Conservation (phyloP, 2,329 filamentous ascomycete genomes). For the Cordyceps farinosa region DNA sequence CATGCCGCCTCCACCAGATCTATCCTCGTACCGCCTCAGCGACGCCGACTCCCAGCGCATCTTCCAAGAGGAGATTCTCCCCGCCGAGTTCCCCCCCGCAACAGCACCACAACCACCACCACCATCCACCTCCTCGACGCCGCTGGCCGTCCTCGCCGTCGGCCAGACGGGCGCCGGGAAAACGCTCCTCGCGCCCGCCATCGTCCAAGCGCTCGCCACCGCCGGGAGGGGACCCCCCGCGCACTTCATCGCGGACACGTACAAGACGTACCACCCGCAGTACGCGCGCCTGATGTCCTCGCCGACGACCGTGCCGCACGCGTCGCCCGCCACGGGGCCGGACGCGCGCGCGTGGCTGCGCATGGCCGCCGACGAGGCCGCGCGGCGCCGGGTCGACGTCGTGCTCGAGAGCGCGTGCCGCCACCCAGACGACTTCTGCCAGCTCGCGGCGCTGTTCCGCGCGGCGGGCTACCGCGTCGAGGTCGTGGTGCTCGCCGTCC, state of each 20-base stretch:
- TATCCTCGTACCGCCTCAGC: conserved; percentile 32
- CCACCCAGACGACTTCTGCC: conserved; percentile 39
- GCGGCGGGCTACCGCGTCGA: conserved; percentile 35
- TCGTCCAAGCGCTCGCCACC: conserved; percentile 32
- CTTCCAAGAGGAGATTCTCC: conserved; percentile 32
- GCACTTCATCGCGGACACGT: conserved; percentile 48
- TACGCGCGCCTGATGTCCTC: conserved; percentile 33
- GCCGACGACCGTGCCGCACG: conserved; percentile 28
- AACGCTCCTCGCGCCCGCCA: conserved; percentile 39
- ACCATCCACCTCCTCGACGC: conserved; percentile 20
- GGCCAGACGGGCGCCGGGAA: conserved; percentile 50
- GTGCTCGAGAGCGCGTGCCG: conserved; percentile 46
- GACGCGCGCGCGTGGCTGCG: conserved; percentile 45
- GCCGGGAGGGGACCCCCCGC: conserved; percentile 21
- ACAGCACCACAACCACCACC: conserved; percentile 10
- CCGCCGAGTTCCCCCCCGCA: conserved; percentile 30
- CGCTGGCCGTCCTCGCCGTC: conserved; percentile 41
- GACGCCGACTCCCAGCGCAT: conserved; percentile 29
- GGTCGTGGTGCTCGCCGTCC: conserved; percentile 42
- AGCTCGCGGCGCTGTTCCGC: conserved; percentile 35
- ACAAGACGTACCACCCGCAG: conserved; percentile 46
- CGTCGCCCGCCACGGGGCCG: conserved; percentile 36
- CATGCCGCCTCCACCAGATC: conserved; percentile 26
- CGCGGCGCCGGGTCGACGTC: conserved; percentile 31
- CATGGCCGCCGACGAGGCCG: conserved; percentile 36